Evolutionary conservation across 495 filamentous ascomycete species (phyloP), one percentile per base, ranked within the genome.

Genomic region (Penicillium alfredii): DNA sequence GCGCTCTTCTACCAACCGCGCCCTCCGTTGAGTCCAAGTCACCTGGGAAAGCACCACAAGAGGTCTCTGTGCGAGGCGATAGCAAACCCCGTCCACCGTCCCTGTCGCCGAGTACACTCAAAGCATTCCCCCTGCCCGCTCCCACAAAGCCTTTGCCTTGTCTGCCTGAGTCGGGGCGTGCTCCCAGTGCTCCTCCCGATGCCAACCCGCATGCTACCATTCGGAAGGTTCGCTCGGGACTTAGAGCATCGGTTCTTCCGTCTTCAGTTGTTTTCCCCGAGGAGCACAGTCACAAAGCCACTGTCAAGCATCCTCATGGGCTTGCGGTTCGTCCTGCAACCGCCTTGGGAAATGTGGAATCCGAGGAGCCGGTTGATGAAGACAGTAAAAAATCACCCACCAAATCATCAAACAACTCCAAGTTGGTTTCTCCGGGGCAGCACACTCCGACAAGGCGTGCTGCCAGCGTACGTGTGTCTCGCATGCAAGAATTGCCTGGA

Each of bases 91-190:
- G 56, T 16, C 51, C 54, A 4, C 25, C 46, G 2, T 60, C 64
- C 0, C 31, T 61, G 16, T 49, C 58, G 0, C 42, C 60, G 43
- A 51, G 52, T 14, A 47, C 61, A 0, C 51, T 68, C 11, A 40
- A 63, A 20, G 56, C 60, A 11, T 68, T 68, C 21, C 64, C 64
- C 35, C 51, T 66, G 3, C 64, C 64, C 6, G 62, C 62, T 28
- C 64, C 64, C 6, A 63, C 51, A 12, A 53, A 39, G 15, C 60
- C 64, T 8, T 25, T 68, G 4, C 64, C 64, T 35, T 56, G 51
- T 5, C 42, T 64, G 7, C 64, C 64, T 0, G 43, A 55, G 21
- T 20, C 37, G 10, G 35, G 22, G 3, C 22, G 40, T 12, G 22
- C 31, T 8, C 19, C 25, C 6, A 37, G 24, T 11, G 18, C 32